Percentiles rank a stretch among this genome's conserved stretches.
Evolutionary conservation across 2,329 filamentous ascomycete genomes (phyloP).

Genomic region (Aspergillus sp.): DNA sequence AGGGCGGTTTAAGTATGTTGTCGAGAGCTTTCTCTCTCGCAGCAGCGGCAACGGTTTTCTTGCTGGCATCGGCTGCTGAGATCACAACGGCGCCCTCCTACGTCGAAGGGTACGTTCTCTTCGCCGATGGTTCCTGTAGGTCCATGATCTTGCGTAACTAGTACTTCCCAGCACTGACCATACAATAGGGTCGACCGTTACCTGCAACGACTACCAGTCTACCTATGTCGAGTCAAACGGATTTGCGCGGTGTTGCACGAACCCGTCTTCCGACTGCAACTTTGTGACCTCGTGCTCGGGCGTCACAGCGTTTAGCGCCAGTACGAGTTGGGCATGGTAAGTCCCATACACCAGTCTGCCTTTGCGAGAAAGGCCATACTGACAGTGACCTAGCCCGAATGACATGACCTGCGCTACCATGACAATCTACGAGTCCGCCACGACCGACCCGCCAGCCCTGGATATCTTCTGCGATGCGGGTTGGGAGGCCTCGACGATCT

Average conservation of each 20-base stretch:
- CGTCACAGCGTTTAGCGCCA: not conserved
- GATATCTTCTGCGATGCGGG: conserved; percentile 1
- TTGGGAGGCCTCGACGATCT: conserved; percentile 1
- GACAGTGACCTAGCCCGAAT: not conserved
- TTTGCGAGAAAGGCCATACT: not conserved
- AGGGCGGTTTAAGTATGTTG: not conserved
- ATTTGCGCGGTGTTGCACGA: conserved; percentile 2
- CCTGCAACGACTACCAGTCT: conserved; percentile 1
- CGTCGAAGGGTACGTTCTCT: not conserved
- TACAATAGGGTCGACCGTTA: conserved; percentile 3
- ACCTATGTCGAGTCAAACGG: conserved; percentile 1
- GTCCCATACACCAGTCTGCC: not conserved
- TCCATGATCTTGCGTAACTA: not conserved
- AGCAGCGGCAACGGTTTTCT: not conserved
- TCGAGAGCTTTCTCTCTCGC: not conserved
- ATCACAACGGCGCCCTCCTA: not conserved
- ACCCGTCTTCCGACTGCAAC: conserved; percentile 1
- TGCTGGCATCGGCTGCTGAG: not conserved
- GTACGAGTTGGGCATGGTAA: not conserved
- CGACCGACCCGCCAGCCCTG: conserved; percentile 1
- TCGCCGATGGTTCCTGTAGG: not conserved
- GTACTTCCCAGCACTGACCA: not conserved
- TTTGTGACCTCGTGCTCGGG: conserved; percentile 1
- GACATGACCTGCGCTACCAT: conserved; percentile 1
- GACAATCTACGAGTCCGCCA: conserved; percentile 2